phyloP scores from a whole-genome alignment of 2,329 filamentous ascomycete species.

The Colletotrichum lini region DNA sequence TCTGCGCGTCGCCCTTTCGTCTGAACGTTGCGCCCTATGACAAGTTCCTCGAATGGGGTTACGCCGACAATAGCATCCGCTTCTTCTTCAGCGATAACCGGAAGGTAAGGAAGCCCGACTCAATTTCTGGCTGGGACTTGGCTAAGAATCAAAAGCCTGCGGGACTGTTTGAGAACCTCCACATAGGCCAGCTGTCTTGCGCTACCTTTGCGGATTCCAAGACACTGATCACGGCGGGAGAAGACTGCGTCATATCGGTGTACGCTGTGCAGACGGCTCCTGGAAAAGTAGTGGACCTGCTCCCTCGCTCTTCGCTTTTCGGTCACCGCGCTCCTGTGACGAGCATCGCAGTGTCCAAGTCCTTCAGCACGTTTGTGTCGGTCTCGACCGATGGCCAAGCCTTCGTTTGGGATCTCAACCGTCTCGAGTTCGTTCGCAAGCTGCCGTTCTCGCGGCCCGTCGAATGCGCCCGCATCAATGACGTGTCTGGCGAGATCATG shows the following conservation, averaged over 20 bases:
- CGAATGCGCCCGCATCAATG: slow-evolving; percentile 88
- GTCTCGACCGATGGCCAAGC: slow-evolving; percentile 86
- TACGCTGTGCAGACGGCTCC: slow-evolving; percentile 78
- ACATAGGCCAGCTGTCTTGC: slow-evolving; percentile 89
- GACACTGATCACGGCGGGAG: slow-evolving; percentile 91
- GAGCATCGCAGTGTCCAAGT: slow-evolving; percentile 85
- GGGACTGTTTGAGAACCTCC: slow-evolving; percentile 93
- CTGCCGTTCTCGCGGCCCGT: slow-evolving; percentile 71
- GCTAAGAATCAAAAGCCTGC: slow-evolving; percentile 66
- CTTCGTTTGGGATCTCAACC: slow-evolving; percentile 95
- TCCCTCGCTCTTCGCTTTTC: slow-evolving; percentile 85
- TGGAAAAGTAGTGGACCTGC: slow-evolving; percentile 81
- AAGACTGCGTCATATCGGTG: slow-evolving; percentile 91
- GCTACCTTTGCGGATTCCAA: slow-evolving; percentile 90
- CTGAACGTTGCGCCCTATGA: slow-evolving; percentile 93
- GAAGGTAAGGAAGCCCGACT: slow-evolving; percentile 64
- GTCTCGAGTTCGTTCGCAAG: slow-evolving; percentile 86
- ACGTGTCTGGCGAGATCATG: slow-evolving; percentile 90
- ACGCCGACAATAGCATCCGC: slow-evolving; percentile 90
- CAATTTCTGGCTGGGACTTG: neutral
- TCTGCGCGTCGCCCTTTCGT: slow-evolving; percentile 87
- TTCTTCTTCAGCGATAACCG: slow-evolving; percentile 90
- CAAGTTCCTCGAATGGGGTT: slow-evolving; percentile 96
- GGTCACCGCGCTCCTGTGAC: slow-evolving; percentile 90
- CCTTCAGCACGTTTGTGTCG: slow-evolving; percentile 90